Percentiles rank a stretch among this genome's conserved stretches.
Conservation (phyloP, 2,329 filamentous ascomycete species). For the Shiraia sp. region DNA sequence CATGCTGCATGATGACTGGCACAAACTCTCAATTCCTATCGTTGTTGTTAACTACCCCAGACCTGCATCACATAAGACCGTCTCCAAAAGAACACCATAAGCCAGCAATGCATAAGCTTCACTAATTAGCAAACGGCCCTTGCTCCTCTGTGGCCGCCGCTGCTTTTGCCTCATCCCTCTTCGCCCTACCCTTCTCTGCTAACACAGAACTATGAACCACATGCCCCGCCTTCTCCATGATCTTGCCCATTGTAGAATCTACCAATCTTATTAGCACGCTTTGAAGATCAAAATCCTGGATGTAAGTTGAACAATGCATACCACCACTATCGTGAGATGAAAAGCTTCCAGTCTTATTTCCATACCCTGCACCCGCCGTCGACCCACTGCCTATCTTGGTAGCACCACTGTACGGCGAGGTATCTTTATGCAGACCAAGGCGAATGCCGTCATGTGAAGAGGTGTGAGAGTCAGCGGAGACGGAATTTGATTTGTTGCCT, state of each 20-base stretch:
- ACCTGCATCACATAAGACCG: too few relatives aligned
- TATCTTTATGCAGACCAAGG: conserved; percentile 25
- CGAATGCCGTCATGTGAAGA: conserved; percentile 18
- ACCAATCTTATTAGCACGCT: conserved; percentile 3
- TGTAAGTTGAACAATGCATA: conserved; percentile 18
- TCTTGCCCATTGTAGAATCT: conserved; percentile 59
- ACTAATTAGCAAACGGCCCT: conserved; percentile 1
- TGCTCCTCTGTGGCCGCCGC: neutral
- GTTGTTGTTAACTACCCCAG: too few relatives aligned
- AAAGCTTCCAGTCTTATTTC: conserved; percentile 44
- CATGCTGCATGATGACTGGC: too few relatives aligned
- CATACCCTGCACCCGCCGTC: conserved; percentile 43
- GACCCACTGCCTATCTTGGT: conserved; percentile 34
- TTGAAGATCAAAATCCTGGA: too few relatives aligned
- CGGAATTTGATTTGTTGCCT: conserved; percentile 41
- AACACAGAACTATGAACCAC: conserved; percentile 55
- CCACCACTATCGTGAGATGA: conserved; percentile 11
- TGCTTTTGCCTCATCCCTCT: conserved; percentile 47
- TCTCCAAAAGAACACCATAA: too few relatives aligned
- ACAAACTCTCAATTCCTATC: too few relatives aligned
- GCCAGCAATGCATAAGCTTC: neutral
- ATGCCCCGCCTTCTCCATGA: conserved; percentile 62
- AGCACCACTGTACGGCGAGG: conserved; percentile 23
- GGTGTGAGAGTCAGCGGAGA: conserved; percentile 1
- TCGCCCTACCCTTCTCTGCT: conserved; percentile 55